These are phyloP conservation scores for Termitomyces sp. DNA, from an alignment of 768 basidiomycete genomes.

Conservation along the genomic window DNA sequence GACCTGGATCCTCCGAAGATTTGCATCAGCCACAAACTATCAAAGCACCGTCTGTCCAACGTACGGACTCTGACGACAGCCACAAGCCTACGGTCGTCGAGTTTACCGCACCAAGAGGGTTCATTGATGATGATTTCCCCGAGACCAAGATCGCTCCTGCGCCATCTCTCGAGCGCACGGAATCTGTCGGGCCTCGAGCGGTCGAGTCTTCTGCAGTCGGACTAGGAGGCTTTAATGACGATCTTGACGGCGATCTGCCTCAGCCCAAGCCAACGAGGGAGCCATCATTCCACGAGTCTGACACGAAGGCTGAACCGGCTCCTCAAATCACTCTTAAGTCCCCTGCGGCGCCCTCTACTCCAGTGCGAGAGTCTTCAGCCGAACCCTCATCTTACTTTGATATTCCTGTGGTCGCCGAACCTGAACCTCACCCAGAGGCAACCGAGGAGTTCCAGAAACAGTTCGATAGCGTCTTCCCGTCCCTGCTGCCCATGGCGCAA, in stretches of 20 bases:
- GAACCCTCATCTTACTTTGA: not conserved
- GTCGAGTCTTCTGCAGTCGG: not conserved
- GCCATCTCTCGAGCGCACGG: not conserved
- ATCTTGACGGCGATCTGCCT: not conserved
- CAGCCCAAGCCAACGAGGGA: not conserved
- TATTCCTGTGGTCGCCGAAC: not conserved
- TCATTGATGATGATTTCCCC: not conserved
- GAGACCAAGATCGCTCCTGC: not conserved
- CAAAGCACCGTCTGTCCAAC: not conserved
- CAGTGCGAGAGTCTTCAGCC: not conserved
- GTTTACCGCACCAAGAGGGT: not conserved
- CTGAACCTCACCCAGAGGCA: not conserved
- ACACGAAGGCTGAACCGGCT: not conserved
- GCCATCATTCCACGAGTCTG: not conserved
- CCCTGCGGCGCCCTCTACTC: not conserved
- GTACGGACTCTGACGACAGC: not conserved
- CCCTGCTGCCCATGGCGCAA: not conserved
- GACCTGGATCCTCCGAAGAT: not conserved
- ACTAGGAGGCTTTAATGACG: not conserved
- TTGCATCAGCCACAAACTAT: not conserved
- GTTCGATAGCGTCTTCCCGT: not conserved
- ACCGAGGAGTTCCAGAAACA: not conserved
- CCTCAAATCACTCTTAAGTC: not conserved
- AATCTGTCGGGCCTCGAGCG: not conserved
- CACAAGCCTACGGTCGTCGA: not conserved